Evolutionary conservation across 768 basidiomycete genomes (phyloP).

Genomic region (Mycena albidolilacea): DNA sequence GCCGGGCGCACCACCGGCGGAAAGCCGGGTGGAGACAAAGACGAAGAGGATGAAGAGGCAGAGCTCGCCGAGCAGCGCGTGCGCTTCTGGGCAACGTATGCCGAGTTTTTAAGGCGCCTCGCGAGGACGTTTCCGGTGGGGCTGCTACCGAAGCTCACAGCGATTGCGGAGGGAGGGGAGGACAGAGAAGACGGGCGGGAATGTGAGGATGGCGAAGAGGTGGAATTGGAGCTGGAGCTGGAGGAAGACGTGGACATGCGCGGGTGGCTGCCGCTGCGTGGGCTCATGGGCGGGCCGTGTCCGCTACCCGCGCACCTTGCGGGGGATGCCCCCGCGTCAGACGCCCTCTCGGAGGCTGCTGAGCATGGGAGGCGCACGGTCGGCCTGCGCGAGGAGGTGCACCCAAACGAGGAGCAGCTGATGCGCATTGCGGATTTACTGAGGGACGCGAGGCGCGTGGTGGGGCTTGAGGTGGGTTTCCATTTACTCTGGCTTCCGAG

Average conservation of each 20-base stretch:
- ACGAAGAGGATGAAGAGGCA: conserved; percentile 48
- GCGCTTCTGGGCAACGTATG: conserved; percentile 82
- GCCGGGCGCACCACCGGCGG: conserved; percentile 36
- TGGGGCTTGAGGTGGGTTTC: conserved; percentile 68
- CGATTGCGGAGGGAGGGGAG: not conserved
- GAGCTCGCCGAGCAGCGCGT: conserved; percentile 55
- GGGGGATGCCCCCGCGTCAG: not conserved
- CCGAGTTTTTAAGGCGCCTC: conserved; percentile 75
- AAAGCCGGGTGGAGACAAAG: conserved; percentile 43
- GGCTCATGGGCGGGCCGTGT: conserved; percentile 33
- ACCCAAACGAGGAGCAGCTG: conserved; percentile 96
- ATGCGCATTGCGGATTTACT: conserved; percentile 94
- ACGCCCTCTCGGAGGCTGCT: not conserved
- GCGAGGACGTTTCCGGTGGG: conserved; percentile 76
- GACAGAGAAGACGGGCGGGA: not conserved
- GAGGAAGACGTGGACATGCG: conserved; percentile 94
- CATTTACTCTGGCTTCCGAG: not conserved
- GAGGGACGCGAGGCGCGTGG: conserved; percentile 75
- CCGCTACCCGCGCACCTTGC: conserved; percentile 1
- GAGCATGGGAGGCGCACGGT: conserved; percentile 15
- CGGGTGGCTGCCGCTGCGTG: conserved; percentile 88
- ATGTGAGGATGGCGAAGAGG: conserved; percentile 39
- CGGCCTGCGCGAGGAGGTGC: conserved; percentile 55
- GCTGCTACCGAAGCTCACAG: conserved; percentile 69
- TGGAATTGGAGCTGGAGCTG: conserved; percentile 73